Evolutionary conservation across 139 green algal species (phyloP).

Genomic region (Chlamydomonas sp.): DNA sequence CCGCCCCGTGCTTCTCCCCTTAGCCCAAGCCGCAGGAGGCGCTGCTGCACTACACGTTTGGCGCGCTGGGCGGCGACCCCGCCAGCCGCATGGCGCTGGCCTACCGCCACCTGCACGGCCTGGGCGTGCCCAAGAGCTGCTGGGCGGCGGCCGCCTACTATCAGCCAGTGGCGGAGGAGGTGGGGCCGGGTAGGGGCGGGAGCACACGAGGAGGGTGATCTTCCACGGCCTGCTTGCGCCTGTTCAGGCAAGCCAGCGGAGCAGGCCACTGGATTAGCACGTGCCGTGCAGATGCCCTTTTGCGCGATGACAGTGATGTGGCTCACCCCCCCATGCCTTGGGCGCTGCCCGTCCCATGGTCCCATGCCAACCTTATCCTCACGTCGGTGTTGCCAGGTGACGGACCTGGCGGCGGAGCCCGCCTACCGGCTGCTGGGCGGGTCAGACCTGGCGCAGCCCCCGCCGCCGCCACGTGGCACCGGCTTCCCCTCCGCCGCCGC

Average conservation of each 20-base stretch:
- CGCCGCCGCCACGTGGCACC: no score
- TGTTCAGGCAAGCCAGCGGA: no score
- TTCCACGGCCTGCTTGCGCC: not conserved
- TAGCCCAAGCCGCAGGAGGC: constrained; percentile 65
- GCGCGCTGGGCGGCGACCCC: constrained; percentile 71
- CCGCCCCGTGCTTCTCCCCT: not conserved
- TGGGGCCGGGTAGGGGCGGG: constrained; percentile 26
- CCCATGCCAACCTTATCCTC: not conserved
- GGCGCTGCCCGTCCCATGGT: not conserved
- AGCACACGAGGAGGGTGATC: not conserved
- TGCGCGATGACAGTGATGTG: no score
- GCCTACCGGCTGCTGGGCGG: no score
- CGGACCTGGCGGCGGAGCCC: constrained; percentile 23
- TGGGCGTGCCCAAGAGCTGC: constrained; percentile 84
- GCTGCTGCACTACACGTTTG: constrained; percentile 88
- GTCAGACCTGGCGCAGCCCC: no score
- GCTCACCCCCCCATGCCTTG: no score
- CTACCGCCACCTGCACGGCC: constrained; percentile 82
- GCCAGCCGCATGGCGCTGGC: constrained; percentile 80
- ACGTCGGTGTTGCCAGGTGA: constrained; percentile 26
- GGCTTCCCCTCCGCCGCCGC: no score
- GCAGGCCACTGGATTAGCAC: no score
- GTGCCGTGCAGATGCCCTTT: no score
- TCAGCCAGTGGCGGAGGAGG: constrained; percentile 74
- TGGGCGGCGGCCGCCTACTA: constrained; percentile 89